Conservation (phyloP, 768 basidiomycete species). For the Collybiopsis luxurians region DNA sequence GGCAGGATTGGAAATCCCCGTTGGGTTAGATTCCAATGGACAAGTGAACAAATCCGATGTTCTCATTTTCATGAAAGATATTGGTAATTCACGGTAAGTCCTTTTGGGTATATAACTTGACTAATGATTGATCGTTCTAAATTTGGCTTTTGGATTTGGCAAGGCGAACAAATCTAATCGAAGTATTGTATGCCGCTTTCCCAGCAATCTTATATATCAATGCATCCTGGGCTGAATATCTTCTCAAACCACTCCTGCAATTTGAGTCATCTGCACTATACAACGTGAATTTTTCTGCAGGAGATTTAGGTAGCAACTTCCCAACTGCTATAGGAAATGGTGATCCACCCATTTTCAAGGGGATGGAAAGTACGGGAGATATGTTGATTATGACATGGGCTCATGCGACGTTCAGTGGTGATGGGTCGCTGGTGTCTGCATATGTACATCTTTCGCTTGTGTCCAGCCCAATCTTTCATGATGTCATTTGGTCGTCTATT, state of each 20-base stretch:
- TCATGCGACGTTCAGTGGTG: conserved; percentile 24
- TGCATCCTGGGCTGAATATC: conserved; percentile 29
- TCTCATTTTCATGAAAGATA: conserved; percentile 47
- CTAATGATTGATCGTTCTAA: not conserved
- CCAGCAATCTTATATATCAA: conserved; percentile 38
- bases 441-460: conserved; percentile 12
- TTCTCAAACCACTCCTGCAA: conserved; percentile 44
- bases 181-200: conserved; percentile 36
- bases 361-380: conserved; percentile 25
- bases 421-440: conserved; percentile 18
- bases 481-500: too few species aligned
- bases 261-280: conserved; percentile 4
- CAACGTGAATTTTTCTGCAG: conserved; percentile 2
- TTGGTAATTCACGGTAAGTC: conserved; percentile 29
- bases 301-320: conserved; percentile 8
- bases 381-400: conserved; percentile 32
- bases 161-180: conserved; percentile 36
- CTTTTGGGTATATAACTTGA: not conserved
- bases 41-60: conserved; percentile 38
- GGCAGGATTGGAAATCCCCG: conserved; percentile 45
- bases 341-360: not conserved
- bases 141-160: too few species aligned
- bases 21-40: conserved; percentile 23
- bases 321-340: not conserved
- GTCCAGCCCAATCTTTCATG: too few species aligned